Evolutionary conservation across 495 filamentous ascomycete genomes (phyloP).

Genomic region (Hypoxylon intermedium): DNA sequence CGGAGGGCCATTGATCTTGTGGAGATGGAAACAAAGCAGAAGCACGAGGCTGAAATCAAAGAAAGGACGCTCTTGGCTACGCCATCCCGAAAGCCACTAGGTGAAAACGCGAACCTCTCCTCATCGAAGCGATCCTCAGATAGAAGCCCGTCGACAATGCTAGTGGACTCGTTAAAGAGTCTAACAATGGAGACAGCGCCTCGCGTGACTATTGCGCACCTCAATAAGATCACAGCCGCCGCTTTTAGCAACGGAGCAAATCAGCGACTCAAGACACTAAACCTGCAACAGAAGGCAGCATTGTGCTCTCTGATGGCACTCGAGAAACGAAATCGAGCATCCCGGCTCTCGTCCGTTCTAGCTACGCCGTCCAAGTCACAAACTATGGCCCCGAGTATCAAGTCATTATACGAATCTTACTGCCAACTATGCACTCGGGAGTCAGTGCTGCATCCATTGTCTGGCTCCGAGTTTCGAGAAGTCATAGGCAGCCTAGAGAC

Average conservation of each 20-base stretch:
- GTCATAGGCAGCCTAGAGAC: slow-evolving; percentile 90
- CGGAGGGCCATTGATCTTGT: slow-evolving; percentile 88
- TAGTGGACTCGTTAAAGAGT: slow-evolving; percentile 59
- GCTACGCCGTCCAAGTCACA: slow-evolving; percentile 51
- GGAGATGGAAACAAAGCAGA: slow-evolving; percentile 78
- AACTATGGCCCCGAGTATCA: slow-evolving; percentile 71
- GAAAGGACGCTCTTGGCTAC: slow-evolving; percentile 58
- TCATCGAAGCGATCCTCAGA: slow-evolving; percentile 56
- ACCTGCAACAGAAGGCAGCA: slow-evolving; percentile 95
- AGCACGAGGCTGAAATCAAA: slow-evolving; percentile 61
- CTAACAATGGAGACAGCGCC: slow-evolving; percentile 80
- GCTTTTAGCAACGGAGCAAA: slow-evolving; percentile 84
- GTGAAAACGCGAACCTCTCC: slow-evolving; percentile 54
- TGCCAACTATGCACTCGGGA: slow-evolving; percentile 79
- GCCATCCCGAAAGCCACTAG: slow-evolving; percentile 52
- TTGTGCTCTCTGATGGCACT: slow-evolving; percentile 85
- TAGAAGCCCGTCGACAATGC: slow-evolving; percentile 40
- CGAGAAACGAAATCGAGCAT: slow-evolving; percentile 67
- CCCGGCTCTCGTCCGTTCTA: slow-evolving; percentile 48
- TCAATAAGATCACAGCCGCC: slow-evolving; percentile 85
- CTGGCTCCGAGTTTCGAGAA: slow-evolving; percentile 89
- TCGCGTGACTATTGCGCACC: slow-evolving; percentile 84
- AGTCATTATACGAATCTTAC: slow-evolving; percentile 81
- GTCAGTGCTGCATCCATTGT: slow-evolving; percentile 83
- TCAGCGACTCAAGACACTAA: slow-evolving; percentile 83